Base-by-base conservation (phyloP, 2,329 filamentous ascomycete species). In the Paecilomyces sp. region DNA sequence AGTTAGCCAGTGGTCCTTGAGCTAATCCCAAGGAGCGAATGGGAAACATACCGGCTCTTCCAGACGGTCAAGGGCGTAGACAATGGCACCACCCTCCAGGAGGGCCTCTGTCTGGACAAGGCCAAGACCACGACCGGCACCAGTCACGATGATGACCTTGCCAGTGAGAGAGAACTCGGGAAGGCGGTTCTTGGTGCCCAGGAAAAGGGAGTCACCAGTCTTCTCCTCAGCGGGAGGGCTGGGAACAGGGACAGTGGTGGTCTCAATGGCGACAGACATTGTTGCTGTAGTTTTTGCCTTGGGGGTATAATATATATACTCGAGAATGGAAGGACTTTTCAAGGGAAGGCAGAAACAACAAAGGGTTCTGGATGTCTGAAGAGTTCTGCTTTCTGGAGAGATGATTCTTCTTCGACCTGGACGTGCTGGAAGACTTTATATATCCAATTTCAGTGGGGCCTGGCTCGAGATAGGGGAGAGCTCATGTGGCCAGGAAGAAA, bases 91-190 rank as follows among this genome's bases (percentile, higher is more conserved):
- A 25, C 89, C 89, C 73, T 92, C 88, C 12, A 90, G 78, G 13
- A 92, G 76, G 1, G 86, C 88, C 67, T 92, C 88, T 1, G 88
- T 84, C 66, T 92, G 84, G 5, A 87, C 84, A 22, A 93, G 75
- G n/a, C 89, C 89, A 9, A 92, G 80, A 0, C 90, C 90, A 61
- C 86, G 82, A 2, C 84, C 89, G 58, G 84, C 89, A 18, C 89
- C 89, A 1, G 88, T 89, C 2, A 92, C 86, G 31, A 89, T 72
- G 54, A 91, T 83, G 1, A 89, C 82, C 73, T 86, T 91, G 75
- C 85, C 84, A 63, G 83, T 81, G 63, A 95, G 82, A 68, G 83
- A 87, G 79, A 94, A 94, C 70, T 94, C 91, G 53, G 88, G 86
- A 56, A 92, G 76, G 57, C 75, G 66, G 56, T 67, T 63, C 63